Evolutionary conservation across 208 protist genomes (phyloP).

Genomic region (Dictyostelium gargantuum): DNA sequence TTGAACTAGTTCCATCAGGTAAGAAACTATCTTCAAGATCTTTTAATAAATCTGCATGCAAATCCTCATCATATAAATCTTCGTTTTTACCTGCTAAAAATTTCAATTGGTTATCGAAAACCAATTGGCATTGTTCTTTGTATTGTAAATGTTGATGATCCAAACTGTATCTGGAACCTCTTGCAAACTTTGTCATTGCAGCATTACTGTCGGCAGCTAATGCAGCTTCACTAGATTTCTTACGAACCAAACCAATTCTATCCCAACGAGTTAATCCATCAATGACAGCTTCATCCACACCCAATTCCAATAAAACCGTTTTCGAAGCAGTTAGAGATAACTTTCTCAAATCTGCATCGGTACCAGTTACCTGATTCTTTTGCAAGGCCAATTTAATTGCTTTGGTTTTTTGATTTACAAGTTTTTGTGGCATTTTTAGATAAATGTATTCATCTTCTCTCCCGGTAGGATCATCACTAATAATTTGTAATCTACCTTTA

Average conservation of each 20-base stretch:
- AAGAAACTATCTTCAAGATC: constrained; percentile 25
- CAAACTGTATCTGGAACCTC: constrained; percentile 66
- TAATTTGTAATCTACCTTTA: constrained; percentile 76
- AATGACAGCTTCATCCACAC: constrained; percentile 72
- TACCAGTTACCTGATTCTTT: constrained; percentile 78
- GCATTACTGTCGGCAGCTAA: not conserved
- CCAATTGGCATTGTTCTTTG: constrained; percentile 69
- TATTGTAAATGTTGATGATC: constrained; percentile 75
- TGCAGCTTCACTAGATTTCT: constrained; percentile 71
- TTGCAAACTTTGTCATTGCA: constrained; percentile 76
- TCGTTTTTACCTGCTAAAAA: not conserved
- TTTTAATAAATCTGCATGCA: constrained; percentile 21
- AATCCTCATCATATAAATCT: not conserved
- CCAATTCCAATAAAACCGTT: constrained; percentile 62
- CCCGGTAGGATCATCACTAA: constrained; percentile 70
- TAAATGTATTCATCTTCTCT: constrained; percentile 68
- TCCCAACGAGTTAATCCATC: constrained; percentile 74
- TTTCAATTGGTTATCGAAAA: constrained; percentile 63
- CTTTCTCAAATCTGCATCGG: constrained; percentile 78
- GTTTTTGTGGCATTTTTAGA: constrained; percentile 69
- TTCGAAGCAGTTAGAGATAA: constrained; percentile 67
- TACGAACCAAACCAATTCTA: constrained; percentile 72
- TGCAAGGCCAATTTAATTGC: constrained; percentile 9
- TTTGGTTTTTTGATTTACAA: constrained; percentile 63
- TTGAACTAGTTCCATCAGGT: not conserved